phyloP scores from a whole-genome alignment of 164 flowering plant species.

The Annona cherimola region DNA sequence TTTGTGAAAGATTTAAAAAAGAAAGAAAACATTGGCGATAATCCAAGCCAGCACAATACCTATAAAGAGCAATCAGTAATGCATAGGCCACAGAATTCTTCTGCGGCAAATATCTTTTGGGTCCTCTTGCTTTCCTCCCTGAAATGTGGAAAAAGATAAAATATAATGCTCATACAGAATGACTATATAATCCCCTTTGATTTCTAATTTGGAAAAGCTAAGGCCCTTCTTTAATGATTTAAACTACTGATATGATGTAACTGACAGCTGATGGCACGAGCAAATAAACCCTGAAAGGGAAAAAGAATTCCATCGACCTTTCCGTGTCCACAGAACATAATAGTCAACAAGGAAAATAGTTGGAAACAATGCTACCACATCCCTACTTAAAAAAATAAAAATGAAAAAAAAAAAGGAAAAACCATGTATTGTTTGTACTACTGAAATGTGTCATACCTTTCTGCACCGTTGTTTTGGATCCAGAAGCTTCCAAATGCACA shows the following conservation, averaged over 20 bases:
- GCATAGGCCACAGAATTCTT: constrained; percentile 92
- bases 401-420: no score
- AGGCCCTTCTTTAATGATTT: background rate
- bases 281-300: background rate
- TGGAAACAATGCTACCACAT: background rate
- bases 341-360: background rate
- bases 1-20: background rate
- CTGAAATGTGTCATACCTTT: constrained; percentile 27
- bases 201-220: background rate
- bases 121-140: constrained; percentile 55
- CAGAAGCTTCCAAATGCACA: constrained; percentile 32
- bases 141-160: constrained; percentile 2
- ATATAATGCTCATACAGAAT: background rate
- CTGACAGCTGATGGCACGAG: background rate
- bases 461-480: constrained; percentile 28
- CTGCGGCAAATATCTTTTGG: constrained; percentile 69
- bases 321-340: background rate
- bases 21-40: background rate
- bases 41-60: constrained; percentile 28
- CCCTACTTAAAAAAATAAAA: background rate
- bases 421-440: background rate
- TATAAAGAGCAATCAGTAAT: constrained; percentile 69
- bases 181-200: background rate
- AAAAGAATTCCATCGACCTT: background rate
- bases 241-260: background rate